Base-by-base conservation (phyloP, 1,139 yeast species). In the Ogataea hybrid region DNA sequence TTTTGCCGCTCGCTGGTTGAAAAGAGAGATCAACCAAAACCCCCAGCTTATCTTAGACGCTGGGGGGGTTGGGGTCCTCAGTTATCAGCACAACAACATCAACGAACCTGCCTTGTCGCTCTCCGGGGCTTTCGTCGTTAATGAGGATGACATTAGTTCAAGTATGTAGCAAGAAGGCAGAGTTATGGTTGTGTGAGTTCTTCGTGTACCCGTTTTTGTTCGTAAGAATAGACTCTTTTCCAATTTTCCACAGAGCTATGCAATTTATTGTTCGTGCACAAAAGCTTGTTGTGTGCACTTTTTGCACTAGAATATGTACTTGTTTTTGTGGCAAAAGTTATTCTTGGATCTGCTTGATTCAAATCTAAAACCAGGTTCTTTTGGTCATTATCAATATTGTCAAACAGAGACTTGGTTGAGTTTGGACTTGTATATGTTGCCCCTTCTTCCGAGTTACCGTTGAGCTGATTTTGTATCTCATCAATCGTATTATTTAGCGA, bases 21-120 rank as follows among this genome's bases (percentile, higher is more conserved):
- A 73, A 6, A 66, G 72, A 35, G 73, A 72, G 12, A 69, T 84
- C 47, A 63, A 71, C 50, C 67, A 64, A 40, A 87, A 89, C 61
- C 96, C 96, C 2, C 79, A 81, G 50, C 80, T 88, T 60, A 70
- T 90, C 64, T 70, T 90, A 54, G 97, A 90, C 61, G 96, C 97
- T 22, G 97, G 97, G 52, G 97, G 96, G 37, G 88, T 88, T 25
- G 96, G 97, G 44, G 95, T 88, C 2, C 71, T 90, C 60, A 81
- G 94, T 54, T 90, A 90, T 63, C 95, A 87, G 57, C 97, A 90
- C 61, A 80, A 84, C 59, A 81, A 75, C 60, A 73, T 86, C 46
- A 75, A 82, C 30, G 97, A 90, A 64, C 97, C 97, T 2, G 96
- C 97, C 0, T 64, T 90, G 46, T 77, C 73, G 42, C 71, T 90